These are phyloP conservation scores for Stentor roeselii DNA, from an alignment of 73 alveolate genomes.

Conservation along the genomic window DNA sequence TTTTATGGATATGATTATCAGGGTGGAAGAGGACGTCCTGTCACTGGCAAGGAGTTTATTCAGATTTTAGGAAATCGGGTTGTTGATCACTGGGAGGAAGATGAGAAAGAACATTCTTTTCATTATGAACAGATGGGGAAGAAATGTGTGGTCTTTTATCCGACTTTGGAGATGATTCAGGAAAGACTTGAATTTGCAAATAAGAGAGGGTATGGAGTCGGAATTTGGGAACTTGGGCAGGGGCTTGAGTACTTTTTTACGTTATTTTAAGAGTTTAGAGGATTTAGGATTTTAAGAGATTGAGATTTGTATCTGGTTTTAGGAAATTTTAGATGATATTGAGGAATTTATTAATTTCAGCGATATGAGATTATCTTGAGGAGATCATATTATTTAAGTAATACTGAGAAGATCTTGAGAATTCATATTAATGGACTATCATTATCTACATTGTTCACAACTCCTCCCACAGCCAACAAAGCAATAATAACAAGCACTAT, in stretches of 20 bases:
- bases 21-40: neutral
- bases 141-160: neutral
- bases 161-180: neutral
- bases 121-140: neutral
- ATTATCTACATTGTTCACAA: neutral
- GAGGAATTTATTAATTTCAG: no score
- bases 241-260: slow-evolving; percentile 20
- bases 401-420: no score
- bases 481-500: neutral
- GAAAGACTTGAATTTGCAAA: neutral
- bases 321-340: no score
- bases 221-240: slow-evolving; percentile 19
- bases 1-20: slow-evolving; percentile 18
- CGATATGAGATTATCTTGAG: no score
- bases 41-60: slow-evolving; percentile 10
- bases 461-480: neutral
- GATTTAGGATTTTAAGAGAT: no score
- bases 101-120: neutral
- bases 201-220: neutral
- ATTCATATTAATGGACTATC: no score
- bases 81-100: neutral
- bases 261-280: no score
- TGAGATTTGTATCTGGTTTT: no score
- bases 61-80: neutral
- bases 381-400: no score